A percentile compares a stretch with the other conserved stretches of the same genome.
These are phyloP conservation scores for Rostrohypoxylon terebratum DNA, from an alignment of 495 filamentous ascomycete species.

Conservation along the genomic window DNA sequence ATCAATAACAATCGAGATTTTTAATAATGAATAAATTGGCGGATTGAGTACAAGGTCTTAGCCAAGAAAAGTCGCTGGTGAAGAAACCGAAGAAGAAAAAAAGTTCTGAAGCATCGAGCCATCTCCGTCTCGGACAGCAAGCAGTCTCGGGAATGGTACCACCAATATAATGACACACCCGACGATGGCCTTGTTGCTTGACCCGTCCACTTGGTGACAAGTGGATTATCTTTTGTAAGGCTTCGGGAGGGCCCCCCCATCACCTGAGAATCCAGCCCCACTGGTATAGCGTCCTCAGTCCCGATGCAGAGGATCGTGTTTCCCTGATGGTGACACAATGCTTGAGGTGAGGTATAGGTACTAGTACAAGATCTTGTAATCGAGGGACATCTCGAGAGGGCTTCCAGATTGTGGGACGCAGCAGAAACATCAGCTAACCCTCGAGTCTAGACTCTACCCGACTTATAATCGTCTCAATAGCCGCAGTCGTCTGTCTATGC, in stretches of 20 bases:
- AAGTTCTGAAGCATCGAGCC: slow-evolving; percentile 1
- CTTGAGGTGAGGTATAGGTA: slow-evolving; percentile 32
- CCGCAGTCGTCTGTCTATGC: slow-evolving; percentile 8
- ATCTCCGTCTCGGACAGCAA: slow-evolving; percentile 26
- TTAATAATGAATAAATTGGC: too few species aligned
- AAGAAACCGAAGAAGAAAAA: background rate
- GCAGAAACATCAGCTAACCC: slow-evolving; percentile 16
- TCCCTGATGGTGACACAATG: slow-evolving; percentile 40
- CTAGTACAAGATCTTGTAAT: slow-evolving; percentile 46
- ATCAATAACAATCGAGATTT: too few species aligned
- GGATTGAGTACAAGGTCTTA: too few species aligned
- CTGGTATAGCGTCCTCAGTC: slow-evolving; percentile 38
- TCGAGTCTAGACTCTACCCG: slow-evolving; percentile 22
- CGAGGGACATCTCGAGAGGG: background rate
- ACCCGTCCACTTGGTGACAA: slow-evolving; percentile 38
- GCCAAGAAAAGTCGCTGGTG: background rate
- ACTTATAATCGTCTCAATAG: slow-evolving; percentile 26
- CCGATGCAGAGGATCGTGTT: slow-evolving; percentile 45
- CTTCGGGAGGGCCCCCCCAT: slow-evolving; percentile 40
- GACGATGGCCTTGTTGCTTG: slow-evolving; percentile 34
- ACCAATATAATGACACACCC: slow-evolving; percentile 35
- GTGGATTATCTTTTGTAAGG: slow-evolving; percentile 35
- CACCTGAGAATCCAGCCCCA: slow-evolving; percentile 35
- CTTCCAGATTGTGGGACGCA: slow-evolving; percentile 23
- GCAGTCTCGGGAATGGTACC: slow-evolving; percentile 38